Conservation (phyloP, 192 early-diverging fungal species). For the Mortierella hygrophila region DNA sequence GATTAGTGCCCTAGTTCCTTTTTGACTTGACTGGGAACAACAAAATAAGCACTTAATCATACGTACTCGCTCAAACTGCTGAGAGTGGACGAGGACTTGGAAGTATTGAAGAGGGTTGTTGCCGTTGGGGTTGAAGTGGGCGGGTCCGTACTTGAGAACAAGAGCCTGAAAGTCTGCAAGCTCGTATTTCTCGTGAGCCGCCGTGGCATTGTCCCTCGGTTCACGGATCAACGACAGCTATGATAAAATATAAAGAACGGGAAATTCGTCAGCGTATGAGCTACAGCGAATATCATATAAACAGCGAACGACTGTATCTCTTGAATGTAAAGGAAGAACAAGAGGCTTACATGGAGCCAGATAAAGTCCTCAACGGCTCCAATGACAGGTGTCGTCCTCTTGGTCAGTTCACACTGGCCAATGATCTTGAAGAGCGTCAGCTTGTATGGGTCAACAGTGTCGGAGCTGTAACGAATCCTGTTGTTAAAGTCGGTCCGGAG, state of each 20-base stretch:
- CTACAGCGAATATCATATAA: not conserved
- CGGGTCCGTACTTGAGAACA: constrained; percentile 76
- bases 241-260: not conserved
- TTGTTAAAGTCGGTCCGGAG: constrained; percentile 72
- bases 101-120: constrained; percentile 84
- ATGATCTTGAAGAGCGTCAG: constrained; percentile 89
- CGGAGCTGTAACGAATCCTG: constrained; percentile 55
- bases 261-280: not conserved
- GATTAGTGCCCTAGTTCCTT: not conserved
- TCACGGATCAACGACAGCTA: constrained; percentile 81
- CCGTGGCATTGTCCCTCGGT: constrained; percentile 58
- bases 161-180: constrained; percentile 75
- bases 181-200: constrained; percentile 70
- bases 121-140: constrained; percentile 77
- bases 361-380: constrained; percentile 92
- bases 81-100: constrained; percentile 83
- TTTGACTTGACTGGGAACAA: not conserved
- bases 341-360: constrained; percentile 80
- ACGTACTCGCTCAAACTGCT: constrained; percentile 86
- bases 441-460: constrained; percentile 91
- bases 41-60: not conserved
- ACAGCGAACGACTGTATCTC: too few species aligned
- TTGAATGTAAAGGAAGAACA: not conserved
- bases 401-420: constrained; percentile 87
- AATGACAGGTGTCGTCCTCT: constrained; percentile 74